Evolutionary conservation across 805 yeast species (phyloP).

Genomic region (Nakazawaea ernobii): DNA sequence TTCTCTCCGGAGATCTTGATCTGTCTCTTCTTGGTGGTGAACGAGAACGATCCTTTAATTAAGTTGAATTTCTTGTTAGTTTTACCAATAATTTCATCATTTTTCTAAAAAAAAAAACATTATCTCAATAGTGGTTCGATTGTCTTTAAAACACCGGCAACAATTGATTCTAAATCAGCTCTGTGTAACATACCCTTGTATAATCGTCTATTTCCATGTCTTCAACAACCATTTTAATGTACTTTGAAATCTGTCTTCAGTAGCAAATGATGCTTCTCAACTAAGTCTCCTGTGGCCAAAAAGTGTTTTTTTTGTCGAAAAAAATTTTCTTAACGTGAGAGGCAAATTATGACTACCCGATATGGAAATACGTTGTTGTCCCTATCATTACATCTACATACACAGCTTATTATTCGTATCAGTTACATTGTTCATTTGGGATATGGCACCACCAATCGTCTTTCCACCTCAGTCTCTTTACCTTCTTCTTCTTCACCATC

Average conservation of each 20-base stretch:
- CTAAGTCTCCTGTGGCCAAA: too few species aligned
- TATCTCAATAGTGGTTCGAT: too few species aligned
- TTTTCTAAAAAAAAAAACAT: too few species aligned
- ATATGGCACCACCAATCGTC: slow-evolving; percentile 75
- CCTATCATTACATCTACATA: background rate
- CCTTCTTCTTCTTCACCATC: slow-evolving; percentile 98
- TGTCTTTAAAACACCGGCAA: too few species aligned
- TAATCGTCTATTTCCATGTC: slow-evolving; percentile 60
- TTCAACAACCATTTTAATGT: slow-evolving; percentile 24
- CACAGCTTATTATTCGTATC: too few species aligned
- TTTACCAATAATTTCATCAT: background rate
- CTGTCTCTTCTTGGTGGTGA: slow-evolving; percentile 20
- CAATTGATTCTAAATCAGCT: background rate
- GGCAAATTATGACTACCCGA: slow-evolving; percentile 1
- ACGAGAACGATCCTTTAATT: slow-evolving; percentile 1
- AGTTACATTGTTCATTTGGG: slow-evolving; percentile 31
- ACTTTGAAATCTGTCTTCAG: too few species aligned
- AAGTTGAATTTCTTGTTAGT: background rate
- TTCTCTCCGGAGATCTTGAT: slow-evolving; percentile 26
- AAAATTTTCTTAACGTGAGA: background rate
- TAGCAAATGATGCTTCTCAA: too few species aligned
- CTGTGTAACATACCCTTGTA: slow-evolving; percentile 28
- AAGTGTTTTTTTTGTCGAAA: background rate
- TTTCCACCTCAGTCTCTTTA: slow-evolving; percentile 88
- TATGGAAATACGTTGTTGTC: background rate